phyloP scores from a whole-genome alignment of 1,284 basidiomycete genomes.

The Cryptococcus maquisensis region DNA sequence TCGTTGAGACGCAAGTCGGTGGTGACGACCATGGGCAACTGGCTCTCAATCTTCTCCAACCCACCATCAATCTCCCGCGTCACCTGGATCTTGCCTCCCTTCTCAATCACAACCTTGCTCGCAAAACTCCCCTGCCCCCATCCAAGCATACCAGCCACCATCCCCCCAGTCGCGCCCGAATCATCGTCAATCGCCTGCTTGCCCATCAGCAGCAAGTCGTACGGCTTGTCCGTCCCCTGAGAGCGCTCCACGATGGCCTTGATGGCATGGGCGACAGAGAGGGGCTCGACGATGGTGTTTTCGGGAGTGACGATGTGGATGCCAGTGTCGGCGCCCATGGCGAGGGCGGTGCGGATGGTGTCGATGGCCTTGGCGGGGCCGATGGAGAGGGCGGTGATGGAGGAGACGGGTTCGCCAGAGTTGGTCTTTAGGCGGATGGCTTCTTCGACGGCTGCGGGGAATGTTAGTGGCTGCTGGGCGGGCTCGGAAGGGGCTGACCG shows the following conservation, averaged over 20 bases:
- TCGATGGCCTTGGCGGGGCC: slow-evolving; percentile 87
- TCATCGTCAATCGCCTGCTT: slow-evolving; percentile 99
- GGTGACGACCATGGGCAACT: slow-evolving; percentile 81
- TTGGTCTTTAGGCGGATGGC: slow-evolving; percentile 87
- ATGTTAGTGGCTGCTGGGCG: not conserved
- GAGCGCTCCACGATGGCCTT: slow-evolving; percentile 66
- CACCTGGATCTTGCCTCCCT: slow-evolving; percentile 65
- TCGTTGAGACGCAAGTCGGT: slow-evolving; percentile 76
- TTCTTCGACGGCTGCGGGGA: slow-evolving; percentile 81
- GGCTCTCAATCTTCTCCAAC: slow-evolving; percentile 73
- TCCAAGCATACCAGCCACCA: slow-evolving; percentile 87
- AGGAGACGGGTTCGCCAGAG: slow-evolving; percentile 64
- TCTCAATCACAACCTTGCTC: slow-evolving; percentile 77
- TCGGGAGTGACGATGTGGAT: slow-evolving; percentile 88
- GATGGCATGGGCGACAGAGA: slow-evolving; percentile 60
- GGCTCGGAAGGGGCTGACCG: slow-evolving; percentile 55
- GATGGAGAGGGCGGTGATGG: slow-evolving; percentile 86
- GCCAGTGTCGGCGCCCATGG: slow-evolving; percentile 94
- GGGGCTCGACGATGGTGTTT: slow-evolving; percentile 62
- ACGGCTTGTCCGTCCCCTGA: slow-evolving; percentile 53
- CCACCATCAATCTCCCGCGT: slow-evolving; percentile 95
- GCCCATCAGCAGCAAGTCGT: slow-evolving; percentile 89
- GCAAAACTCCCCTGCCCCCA: slow-evolving; percentile 97
- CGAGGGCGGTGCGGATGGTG: slow-evolving; percentile 89
- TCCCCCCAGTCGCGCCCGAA: slow-evolving; percentile 93